Base-by-base conservation (phyloP, 179 eudicot genomes). In the Spinacia oleracea region DNA sequence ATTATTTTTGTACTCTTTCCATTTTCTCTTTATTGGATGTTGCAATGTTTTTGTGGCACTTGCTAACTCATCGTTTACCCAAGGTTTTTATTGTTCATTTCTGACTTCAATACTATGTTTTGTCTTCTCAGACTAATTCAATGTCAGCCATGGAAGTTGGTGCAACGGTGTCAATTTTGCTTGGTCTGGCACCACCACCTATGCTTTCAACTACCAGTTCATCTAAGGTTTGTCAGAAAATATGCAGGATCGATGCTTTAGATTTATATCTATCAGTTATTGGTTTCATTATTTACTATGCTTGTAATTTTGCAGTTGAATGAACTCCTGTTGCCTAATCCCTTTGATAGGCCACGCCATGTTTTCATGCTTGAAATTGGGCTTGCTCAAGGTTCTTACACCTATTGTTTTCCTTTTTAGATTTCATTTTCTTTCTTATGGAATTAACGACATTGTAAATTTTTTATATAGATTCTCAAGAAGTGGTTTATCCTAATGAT, bases 341-440 rank as follows among this genome's bases (percentile, higher is more conserved):
- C 98, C 71, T 96, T 96, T 85, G 89, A 87, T 86, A 90, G 96
- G 80, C 99, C 99, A 74, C 92, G 83, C 59, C 88, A 91, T 83
- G 91, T 91, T 70, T 82, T 93, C 75, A 43, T 90, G 87, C 89
- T 96, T 62, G 91, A 91, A 81, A 89, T 93, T 53, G 80, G 76
- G 16, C 94, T 93, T 85, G 88, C 85, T 81, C 81, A 87, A 91
- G 97, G 98, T 94, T 51, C 81, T 63, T 43, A 45, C 50, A 23
- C 74, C 73, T 55, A 23, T 32, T 12, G 20, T 20, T 51, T 40
- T 16, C 62, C 67, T 32, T 62, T 55, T 35, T 58, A 5, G 3
- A 15, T 72, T 58, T 9, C 43, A 29, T 25, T 72, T 18, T 66
- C 45, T 55, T 70, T 59, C 9, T 68, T 72, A 63, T 32, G 25